Base-by-base conservation (phyloP, 202 grass and related monocot genomes). In the Hordeum pubiflorum region DNA sequence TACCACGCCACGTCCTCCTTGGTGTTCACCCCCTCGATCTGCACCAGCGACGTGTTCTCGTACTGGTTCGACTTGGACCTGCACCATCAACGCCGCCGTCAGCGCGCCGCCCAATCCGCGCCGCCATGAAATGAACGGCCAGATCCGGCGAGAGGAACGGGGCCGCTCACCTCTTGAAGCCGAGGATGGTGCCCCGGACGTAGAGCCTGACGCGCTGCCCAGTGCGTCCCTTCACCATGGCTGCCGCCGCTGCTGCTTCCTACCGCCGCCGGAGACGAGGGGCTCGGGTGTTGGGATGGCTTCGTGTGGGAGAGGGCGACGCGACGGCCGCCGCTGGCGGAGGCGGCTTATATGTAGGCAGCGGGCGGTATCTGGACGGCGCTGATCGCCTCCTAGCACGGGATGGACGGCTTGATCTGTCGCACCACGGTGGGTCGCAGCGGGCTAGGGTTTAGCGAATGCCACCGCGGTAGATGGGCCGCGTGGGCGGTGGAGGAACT, bases 1-100 rank as follows among this genome's bases (percentile, higher is more conserved):
- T 94, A 94, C 81, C 83, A 94, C 58, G 72, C 72, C 27, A 94
- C 89, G 52, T 94, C 89, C 77, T 89, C 91, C 83, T 89, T 91
- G 2, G 89, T 87, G 86, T 86, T 94, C 7, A 94, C 83, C 52
- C 89, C 91, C 77, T 94, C 86, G 59, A 89, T 91, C 76, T 94
- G 89, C 58, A 91, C 79, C 46, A 91, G 69, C 17, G 86, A 91
- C n/a, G 89, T 91, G 60, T 64, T 91, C 89, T 91, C 89, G 34
- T 90, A 87, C 85, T 88, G 85, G 82, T 89, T 92, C 18, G 84
- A 92, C 85, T 94, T 89, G 1, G 83, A 91, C 58, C 92, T 91
- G 72, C 55, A 34, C 2, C n/a, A 13, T 21, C 14, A 8, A 17
- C 17, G 0, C 9, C 10, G 1, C 64, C 72, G 18, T 81, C 1